Conservation (phyloP, 257 asterid genomes). For the Rhazya stricta region DNA sequence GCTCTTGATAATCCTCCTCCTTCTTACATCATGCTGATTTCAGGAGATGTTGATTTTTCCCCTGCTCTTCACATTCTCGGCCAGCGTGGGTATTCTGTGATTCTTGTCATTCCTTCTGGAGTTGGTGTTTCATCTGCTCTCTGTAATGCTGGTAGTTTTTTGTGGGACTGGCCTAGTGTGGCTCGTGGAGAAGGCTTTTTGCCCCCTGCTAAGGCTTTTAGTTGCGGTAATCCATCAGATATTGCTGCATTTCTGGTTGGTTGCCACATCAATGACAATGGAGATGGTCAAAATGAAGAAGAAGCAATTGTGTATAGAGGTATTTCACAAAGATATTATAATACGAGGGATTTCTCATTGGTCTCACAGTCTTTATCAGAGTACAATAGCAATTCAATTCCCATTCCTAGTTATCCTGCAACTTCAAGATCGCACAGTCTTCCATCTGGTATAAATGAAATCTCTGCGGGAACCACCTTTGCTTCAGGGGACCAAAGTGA, state of each 20-base stretch:
- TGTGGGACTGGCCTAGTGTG: slow-evolving; percentile 89
- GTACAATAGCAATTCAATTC: slow-evolving; percentile 29
- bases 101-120: slow-evolving; percentile 72
- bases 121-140: slow-evolving; percentile 77
- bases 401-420: slow-evolving; percentile 33
- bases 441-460: slow-evolving; percentile 40
- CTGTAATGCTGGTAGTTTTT: slow-evolving; percentile 74
- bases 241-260: slow-evolving; percentile 33
- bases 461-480: slow-evolving; percentile 27
- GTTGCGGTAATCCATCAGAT: slow-evolving; percentile 33
- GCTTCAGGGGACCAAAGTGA: slow-evolving; percentile 33
- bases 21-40: slow-evolving; percentile 78
- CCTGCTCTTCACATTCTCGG: slow-evolving; percentile 94
- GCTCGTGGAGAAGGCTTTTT: slow-evolving; percentile 88
- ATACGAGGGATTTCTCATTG: slow-evolving; percentile 39
- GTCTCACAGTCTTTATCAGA: slow-evolving; percentile 53
- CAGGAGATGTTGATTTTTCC: slow-evolving; percentile 96
- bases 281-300: slow-evolving; percentile 56
- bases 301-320: slow-evolving; percentile 77
- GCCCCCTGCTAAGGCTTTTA: slow-evolving; percentile 45
- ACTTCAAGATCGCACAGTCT: slow-evolving; percentile 38
- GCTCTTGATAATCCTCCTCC: slow-evolving; percentile 96
- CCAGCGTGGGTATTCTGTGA: slow-evolving; percentile 85
- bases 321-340: slow-evolving; percentile 30
- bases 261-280: slow-evolving; percentile 33